Evolutionary conservation across 2,329 filamentous ascomycete genomes (phyloP).

Genomic region (Penicillium sp.): DNA sequence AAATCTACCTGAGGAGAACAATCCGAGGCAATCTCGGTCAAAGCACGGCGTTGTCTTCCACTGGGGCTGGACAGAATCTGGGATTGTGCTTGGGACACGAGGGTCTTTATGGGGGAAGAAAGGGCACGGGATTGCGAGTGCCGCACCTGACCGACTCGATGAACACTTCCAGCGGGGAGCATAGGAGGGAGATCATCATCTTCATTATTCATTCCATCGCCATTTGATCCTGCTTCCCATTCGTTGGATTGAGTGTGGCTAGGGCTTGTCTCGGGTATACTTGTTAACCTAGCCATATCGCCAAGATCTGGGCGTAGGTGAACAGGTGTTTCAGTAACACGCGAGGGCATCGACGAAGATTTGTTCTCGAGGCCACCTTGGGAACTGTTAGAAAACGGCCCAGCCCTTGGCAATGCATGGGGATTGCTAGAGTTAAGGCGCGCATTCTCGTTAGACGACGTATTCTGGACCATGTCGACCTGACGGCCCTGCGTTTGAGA

Average conservation of each 20-base stretch:
- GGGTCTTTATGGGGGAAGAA: conserved; percentile 28
- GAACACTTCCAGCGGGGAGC: conserved; percentile 18
- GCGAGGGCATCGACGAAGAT: conserved; percentile 40
- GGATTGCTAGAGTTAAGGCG: conserved; percentile 19
- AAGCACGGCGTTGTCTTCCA: conserved; percentile 36
- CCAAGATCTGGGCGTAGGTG: conserved; percentile 23
- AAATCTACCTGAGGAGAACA: conserved; percentile 38
- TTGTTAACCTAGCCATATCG: conserved; percentile 33
- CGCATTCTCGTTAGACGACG: conserved; percentile 6
- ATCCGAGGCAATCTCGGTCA: conserved; percentile 46
- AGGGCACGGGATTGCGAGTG: conserved; percentile 20
- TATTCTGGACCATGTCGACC: not conserved
- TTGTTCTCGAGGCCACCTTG: conserved; percentile 24
- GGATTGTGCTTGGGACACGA: conserved; percentile 20
- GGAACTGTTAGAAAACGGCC: conserved; percentile 6
- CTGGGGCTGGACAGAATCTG: conserved; percentile 41
- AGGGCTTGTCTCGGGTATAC: conserved; percentile 42
- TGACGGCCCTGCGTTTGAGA: not conserved
- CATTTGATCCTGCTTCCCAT: conserved; percentile 25
- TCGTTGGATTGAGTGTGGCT: conserved; percentile 24
- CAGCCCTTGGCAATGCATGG: conserved; percentile 3
- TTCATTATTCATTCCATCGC: conserved; percentile 31
- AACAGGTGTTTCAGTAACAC: conserved; percentile 42
- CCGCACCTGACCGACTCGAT: conserved; percentile 21
- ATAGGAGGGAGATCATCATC: conserved; percentile 40